These are phyloP conservation scores for Quercus dentata DNA, from an alignment of 306 rosid genomes.

Conservation along the genomic window DNA sequence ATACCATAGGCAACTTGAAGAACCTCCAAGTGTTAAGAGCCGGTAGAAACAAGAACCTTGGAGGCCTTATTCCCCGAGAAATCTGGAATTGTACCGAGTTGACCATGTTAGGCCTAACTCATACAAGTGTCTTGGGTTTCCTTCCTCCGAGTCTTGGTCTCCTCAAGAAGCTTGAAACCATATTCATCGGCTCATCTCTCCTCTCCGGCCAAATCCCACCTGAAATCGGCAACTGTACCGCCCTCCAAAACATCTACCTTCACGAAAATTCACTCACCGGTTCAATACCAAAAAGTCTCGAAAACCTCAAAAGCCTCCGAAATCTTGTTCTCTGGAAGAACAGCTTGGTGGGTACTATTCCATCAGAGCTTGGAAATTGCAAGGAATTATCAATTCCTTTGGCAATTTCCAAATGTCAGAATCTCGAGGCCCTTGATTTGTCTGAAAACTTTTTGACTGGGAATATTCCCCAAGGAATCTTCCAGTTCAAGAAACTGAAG, in stretches of 20 bases:
- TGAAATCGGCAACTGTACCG: slow-evolving; percentile 61
- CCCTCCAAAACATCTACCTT: slow-evolving; percentile 56
- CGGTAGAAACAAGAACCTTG: slow-evolving; percentile 80
- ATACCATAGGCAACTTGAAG: slow-evolving; percentile 51
- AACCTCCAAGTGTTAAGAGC: slow-evolving; percentile 61
- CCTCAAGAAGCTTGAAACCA: slow-evolving; percentile 62
- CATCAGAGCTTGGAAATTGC: no score
- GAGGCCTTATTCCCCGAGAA: slow-evolving; percentile 62
- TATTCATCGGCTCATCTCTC: slow-evolving; percentile 59
- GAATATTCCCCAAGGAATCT: no score
- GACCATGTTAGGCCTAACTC: slow-evolving; percentile 66
- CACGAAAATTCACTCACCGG: slow-evolving; percentile 73
- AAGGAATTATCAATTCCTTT: no score
- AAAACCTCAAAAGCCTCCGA: no score
- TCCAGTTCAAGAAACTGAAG: no score
- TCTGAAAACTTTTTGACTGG: no score
- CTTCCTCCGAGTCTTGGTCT: slow-evolving; percentile 65
- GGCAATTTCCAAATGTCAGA: no score
- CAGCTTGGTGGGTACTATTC: no score
- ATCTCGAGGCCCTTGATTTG: no score
- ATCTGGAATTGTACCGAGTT: slow-evolving; percentile 70
- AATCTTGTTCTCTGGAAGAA: no score
- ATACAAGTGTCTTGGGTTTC: slow-evolving; percentile 71
- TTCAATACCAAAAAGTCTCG: slow-evolving; percentile 74
- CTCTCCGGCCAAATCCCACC: slow-evolving; percentile 74